These are phyloP conservation scores for Exutisphaerella laricina DNA, from an alignment of 2,329 filamentous ascomycete genomes.

Conservation along the genomic window DNA sequence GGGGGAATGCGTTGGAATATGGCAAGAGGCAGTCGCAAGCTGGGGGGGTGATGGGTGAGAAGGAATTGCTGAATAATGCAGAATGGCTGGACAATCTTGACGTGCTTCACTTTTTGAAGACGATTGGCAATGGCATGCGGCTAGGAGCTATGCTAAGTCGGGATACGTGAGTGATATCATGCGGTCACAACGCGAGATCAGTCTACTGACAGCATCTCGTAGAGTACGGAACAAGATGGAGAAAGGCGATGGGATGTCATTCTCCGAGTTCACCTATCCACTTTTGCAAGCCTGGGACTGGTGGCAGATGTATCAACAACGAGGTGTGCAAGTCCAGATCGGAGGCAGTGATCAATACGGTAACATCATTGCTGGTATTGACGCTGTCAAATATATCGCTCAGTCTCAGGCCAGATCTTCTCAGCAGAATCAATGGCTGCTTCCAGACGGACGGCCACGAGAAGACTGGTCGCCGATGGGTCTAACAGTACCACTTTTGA, in stretches of 20 bases:
- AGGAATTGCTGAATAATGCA: slow-evolving; percentile 72
- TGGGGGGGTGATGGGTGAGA: slow-evolving; percentile 59
- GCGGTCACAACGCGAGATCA: neutral
- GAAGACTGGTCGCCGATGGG: slow-evolving; percentile 59
- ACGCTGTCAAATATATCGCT: slow-evolving; percentile 72
- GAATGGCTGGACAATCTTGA: slow-evolving; percentile 70
- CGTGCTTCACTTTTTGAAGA: slow-evolving; percentile 68
- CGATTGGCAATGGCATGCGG: slow-evolving; percentile 67
- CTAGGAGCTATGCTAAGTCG: slow-evolving; percentile 82
- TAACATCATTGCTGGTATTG: slow-evolving; percentile 87
- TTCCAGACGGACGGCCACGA: slow-evolving; percentile 35
- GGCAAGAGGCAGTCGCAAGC: slow-evolving; percentile 59
- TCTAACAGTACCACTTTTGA: slow-evolving; percentile 85
- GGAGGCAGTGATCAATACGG: slow-evolving; percentile 95
- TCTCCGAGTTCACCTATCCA: slow-evolving; percentile 89
- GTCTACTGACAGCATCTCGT: slow-evolving; percentile 19
- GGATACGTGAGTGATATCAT: slow-evolving; percentile 63
- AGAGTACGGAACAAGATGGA: slow-evolving; percentile 76
- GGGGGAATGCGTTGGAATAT: slow-evolving; percentile 64
- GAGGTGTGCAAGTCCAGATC: slow-evolving; percentile 74
- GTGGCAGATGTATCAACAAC: slow-evolving; percentile 73
- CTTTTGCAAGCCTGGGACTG: slow-evolving; percentile 95
- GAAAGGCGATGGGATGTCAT: slow-evolving; percentile 87
- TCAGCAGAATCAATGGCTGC: slow-evolving; percentile 18
- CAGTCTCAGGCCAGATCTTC: slow-evolving; percentile 34